Conservation (phyloP, 352 stramenopile genomes). For the Pythium coloratum region DNA sequence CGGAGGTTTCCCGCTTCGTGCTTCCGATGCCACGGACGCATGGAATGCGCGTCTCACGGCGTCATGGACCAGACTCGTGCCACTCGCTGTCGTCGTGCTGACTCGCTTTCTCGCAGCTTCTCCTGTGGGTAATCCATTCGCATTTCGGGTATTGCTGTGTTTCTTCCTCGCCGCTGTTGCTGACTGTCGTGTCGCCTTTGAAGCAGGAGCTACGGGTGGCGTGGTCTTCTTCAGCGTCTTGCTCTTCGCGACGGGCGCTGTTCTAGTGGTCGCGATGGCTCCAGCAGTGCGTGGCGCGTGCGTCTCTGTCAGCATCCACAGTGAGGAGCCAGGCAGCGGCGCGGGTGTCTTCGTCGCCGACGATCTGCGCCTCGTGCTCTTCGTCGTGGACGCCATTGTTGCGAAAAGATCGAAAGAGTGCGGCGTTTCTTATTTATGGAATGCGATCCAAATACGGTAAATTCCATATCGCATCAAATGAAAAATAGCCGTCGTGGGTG, state of each 20-base stretch:
- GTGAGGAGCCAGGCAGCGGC: background rate
- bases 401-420: slow-evolving; percentile 15
- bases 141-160: background rate
- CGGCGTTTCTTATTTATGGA: slow-evolving; percentile 12
- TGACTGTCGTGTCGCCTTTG: background rate
- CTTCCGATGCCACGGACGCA: background rate
- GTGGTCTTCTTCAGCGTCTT: background rate
- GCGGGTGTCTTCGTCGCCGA: background rate
- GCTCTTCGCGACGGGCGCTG: slow-evolving; percentile 1
- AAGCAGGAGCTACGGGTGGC: background rate
- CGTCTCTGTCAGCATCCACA: background rate
- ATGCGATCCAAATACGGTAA: background rate
- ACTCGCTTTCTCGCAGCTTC: background rate
- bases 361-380: slow-evolving; percentile 13
- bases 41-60: slow-evolving; percentile 10
- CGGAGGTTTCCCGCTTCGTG: background rate
- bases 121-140: background rate
- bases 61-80: slow-evolving; percentile 21
- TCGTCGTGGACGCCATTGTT: background rate
- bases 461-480: background rate
- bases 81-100: background rate
- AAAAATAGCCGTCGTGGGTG: background rate
- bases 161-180: background rate
- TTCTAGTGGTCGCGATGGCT: background rate
- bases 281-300: background rate